A percentile compares a stretch with the other conserved stretches of the same genome.
phyloP scores from a whole-genome alignment of 441 rosid genomes.

The Euphorbia corollata region DNA sequence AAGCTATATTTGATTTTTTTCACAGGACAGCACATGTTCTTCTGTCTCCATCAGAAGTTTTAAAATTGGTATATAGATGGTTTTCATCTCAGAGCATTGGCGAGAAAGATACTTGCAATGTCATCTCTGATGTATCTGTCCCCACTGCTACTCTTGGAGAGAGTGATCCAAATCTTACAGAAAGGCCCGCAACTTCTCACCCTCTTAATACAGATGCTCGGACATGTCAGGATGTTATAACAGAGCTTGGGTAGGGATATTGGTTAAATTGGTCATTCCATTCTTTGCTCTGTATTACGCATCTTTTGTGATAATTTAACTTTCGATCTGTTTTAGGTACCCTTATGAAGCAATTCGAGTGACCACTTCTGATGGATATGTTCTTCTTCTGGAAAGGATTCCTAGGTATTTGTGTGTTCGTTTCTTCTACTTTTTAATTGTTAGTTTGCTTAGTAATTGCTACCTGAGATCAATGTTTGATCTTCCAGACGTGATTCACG shows the following conservation, averaged over 20 bases:
- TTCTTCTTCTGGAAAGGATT: slow-evolving; percentile 88
- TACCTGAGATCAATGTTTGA: slow-evolving; percentile 26
- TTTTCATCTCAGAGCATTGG: slow-evolving; percentile 33
- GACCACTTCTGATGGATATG: slow-evolving; percentile 85
- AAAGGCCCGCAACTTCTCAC: slow-evolving; percentile 43
- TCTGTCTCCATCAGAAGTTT: slow-evolving; percentile 67
- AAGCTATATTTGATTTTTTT: slow-evolving; percentile 67
- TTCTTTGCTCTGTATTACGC: slow-evolving; percentile 12
- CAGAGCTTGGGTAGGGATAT: slow-evolving; percentile 75
- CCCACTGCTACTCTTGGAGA: slow-evolving; percentile 58
- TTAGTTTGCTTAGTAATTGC: slow-evolving; percentile 16
- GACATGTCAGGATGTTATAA: slow-evolving; percentile 89
- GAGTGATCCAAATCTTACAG: slow-evolving; percentile 45
- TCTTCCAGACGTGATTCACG: slow-evolving; percentile 75
- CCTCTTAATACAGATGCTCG: slow-evolving; percentile 89
- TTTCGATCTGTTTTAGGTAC: slow-evolving; percentile 43
- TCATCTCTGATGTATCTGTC: slow-evolving; percentile 32
- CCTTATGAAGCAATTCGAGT: slow-evolving; percentile 94
- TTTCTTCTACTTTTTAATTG: slow-evolving; percentile 15
- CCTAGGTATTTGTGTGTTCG: slow-evolving; percentile 51
- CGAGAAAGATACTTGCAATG: slow-evolving; percentile 18
- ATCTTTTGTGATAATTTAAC: slow-evolving; percentile 10
- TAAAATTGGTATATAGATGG: slow-evolving; percentile 36
- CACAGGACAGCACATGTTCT: slow-evolving; percentile 64
- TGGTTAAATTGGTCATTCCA: slow-evolving; percentile 1